Evolutionary conservation across 768 basidiomycete species (phyloP).

Genomic region (Candolleomyces aberdarensis): DNA sequence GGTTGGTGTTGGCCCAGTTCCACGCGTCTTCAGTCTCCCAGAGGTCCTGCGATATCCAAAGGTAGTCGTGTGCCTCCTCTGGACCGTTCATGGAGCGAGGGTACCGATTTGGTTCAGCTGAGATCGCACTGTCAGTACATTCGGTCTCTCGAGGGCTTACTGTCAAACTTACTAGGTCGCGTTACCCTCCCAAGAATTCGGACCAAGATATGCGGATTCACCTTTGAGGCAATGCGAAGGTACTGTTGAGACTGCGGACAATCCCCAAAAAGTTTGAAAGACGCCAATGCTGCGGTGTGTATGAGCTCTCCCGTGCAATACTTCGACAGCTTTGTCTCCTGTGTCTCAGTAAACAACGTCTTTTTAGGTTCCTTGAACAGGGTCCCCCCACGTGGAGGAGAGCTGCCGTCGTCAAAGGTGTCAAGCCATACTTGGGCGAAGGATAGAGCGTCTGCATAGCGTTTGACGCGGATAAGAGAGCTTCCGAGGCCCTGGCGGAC

Average conservation of each 20-base stretch:
- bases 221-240: slow-evolving; percentile 30
- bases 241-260: slow-evolving; percentile 36
- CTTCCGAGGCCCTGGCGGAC: slow-evolving; percentile 36
- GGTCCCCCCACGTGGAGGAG: slow-evolving; percentile 22
- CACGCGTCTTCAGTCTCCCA: slow-evolving; percentile 42
- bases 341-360: slow-evolving; percentile 14
- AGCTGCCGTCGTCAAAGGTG: slow-evolving; percentile 6
- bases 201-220: slow-evolving; percentile 32
- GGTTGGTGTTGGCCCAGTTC: slow-evolving; percentile 39
- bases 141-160: not conserved
- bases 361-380: slow-evolving; percentile 24
- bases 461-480: slow-evolving; percentile 30
- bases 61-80: slow-evolving; percentile 45
- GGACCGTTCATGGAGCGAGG: slow-evolving; percentile 30
- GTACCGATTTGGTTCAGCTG: slow-evolving; percentile 27
- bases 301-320: slow-evolving; percentile 16
- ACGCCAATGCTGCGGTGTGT: slow-evolving; percentile 40
- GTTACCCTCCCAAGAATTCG: slow-evolving; percentile 36
- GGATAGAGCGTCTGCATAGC: slow-evolving; percentile 36
- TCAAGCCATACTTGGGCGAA: slow-evolving; percentile 33
- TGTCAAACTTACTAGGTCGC: slow-evolving; percentile 29
- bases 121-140: not conserved
- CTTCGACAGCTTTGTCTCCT: slow-evolving; percentile 7
- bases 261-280: slow-evolving; percentile 40
- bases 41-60: slow-evolving; percentile 41